Conservation (phyloP, 495 filamentous ascomycete species). For the Chaetomium cochliodes region DNA sequence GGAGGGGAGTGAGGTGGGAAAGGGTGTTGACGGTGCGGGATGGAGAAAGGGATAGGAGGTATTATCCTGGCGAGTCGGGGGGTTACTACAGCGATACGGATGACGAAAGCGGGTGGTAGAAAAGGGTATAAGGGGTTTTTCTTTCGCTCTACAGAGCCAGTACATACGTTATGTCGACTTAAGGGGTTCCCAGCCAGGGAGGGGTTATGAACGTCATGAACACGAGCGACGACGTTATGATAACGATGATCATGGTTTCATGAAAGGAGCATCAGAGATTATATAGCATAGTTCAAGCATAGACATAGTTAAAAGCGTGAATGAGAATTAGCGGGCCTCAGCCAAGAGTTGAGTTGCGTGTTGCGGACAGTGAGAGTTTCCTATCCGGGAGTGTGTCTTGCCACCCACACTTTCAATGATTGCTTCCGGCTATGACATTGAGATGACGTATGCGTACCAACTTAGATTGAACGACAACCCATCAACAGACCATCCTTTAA, state of each 20-base stretch:
- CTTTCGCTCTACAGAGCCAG: not conserved
- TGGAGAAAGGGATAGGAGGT: slow-evolving; percentile 3
- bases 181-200: too few species aligned
- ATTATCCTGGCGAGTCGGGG: not conserved
- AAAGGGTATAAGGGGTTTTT: not conserved
- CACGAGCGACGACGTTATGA: not conserved
- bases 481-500: not conserved
- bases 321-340: too few species aligned
- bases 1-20: slow-evolving; percentile 7
- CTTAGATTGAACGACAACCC: not conserved
- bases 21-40: not conserved
- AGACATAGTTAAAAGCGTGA: not conserved
- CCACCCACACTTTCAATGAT: too few species aligned
- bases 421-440: too few species aligned
- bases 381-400: too few species aligned
- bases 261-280: not conserved
- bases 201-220: not conserved
- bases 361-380: too few species aligned
- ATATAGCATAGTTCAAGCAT: not conserved
- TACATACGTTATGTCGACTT: too few species aligned
- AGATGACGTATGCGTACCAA: not conserved
- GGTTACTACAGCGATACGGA: slow-evolving; percentile 11
- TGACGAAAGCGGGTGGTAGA: slow-evolving; percentile 6
- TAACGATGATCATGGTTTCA: too few species aligned
- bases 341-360: too few species aligned